Percentiles rank a stretch among this genome's conserved stretches.
These are phyloP conservation scores for Eucalyptus regnans DNA, from an alignment of 345 rosid species.

Conservation along the genomic window DNA sequence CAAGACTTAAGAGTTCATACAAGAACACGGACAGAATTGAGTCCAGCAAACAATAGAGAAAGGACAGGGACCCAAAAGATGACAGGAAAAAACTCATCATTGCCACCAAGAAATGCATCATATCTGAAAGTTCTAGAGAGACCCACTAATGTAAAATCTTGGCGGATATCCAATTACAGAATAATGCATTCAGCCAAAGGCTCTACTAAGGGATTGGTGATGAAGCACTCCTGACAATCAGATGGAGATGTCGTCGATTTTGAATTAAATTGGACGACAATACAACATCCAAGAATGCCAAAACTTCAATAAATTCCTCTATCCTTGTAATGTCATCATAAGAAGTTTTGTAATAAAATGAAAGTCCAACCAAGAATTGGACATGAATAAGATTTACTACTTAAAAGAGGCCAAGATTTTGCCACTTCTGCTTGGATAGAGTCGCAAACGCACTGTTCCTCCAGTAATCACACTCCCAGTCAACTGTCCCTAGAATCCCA, in stretches of 20 bases:
- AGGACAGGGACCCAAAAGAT: background rate
- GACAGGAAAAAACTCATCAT: background rate
- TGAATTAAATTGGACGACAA: background rate
- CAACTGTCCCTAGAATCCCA: background rate
- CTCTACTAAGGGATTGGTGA: background rate
- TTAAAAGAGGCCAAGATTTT: background rate
- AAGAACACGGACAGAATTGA: background rate
- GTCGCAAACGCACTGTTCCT: background rate
- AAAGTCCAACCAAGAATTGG: background rate
- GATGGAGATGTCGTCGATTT: background rate
- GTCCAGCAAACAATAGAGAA: background rate
- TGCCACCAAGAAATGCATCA: background rate
- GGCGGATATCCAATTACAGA: background rate
- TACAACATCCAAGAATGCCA: background rate
- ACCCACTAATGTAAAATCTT: background rate
- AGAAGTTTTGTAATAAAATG: background rate
- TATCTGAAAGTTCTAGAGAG: background rate
- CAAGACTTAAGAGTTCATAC: background rate
- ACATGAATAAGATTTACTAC: background rate
- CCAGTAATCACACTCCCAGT: background rate
- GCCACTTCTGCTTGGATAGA: background rate
- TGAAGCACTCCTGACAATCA: background rate
- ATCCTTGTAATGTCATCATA: background rate
- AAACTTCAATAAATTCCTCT: background rate
- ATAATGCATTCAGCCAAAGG: background rate